Percentiles rank a stretch among this genome's conserved stretches.
phyloP scores from a whole-genome alignment of 176 grass and related monocot species.

The Triticum dicoccoides region DNA sequence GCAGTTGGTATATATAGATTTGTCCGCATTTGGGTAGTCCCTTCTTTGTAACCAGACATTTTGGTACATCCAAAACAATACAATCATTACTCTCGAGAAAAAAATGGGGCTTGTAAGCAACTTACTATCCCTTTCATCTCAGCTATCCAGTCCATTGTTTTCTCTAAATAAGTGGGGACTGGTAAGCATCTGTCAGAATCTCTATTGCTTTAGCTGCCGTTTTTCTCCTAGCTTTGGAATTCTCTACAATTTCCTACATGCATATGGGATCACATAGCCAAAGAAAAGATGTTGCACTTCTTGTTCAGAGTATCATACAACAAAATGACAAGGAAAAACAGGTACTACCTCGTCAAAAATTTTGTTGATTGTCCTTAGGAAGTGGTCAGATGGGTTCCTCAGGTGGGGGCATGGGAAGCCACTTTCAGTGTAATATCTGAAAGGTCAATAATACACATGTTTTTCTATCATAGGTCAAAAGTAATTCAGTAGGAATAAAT shows the following conservation, averaged over 20 bases:
- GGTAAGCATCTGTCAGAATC: constrained; percentile 23
- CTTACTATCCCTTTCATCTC: constrained; percentile 33
- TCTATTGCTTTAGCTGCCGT: constrained; percentile 39
- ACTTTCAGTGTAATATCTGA: background rate
- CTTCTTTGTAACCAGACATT: background rate
- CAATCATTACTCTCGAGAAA: background rate
- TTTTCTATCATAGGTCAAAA: no score
- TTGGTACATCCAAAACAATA: background rate
- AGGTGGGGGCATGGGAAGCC: background rate
- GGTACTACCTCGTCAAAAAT: constrained; percentile 44
- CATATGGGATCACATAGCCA: background rate
- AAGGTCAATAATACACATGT: no score
- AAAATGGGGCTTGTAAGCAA: background rate
- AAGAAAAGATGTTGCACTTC: background rate
- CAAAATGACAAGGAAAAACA: background rate
- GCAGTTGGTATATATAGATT: background rate
- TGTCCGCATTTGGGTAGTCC: background rate
- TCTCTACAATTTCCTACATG: constrained; percentile 26
- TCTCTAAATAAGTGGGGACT: background rate
- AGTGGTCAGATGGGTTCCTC: background rate
- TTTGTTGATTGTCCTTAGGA: constrained; percentile 26
- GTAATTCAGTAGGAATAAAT: background rate
- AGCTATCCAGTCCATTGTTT: constrained; percentile 18
- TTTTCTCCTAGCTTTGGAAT: constrained; percentile 8
- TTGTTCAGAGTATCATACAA: background rate